These are phyloP conservation scores for Aspergillus homomorphus DNA, from an alignment of 495 filamentous ascomycete genomes.

Conservation along the genomic window DNA sequence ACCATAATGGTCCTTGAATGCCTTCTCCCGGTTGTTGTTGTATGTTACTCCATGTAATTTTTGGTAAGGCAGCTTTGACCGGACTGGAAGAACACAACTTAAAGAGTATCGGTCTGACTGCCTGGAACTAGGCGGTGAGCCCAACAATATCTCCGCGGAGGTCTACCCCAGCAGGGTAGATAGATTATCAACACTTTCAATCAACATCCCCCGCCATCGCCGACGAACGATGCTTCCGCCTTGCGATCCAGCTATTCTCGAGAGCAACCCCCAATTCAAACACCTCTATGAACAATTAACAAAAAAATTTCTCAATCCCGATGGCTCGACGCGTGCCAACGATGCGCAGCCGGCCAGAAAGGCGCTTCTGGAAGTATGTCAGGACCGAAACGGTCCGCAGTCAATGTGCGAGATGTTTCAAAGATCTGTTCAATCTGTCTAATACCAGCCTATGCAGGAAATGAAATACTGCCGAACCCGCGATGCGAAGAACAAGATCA, in stretches of 20 bases:
- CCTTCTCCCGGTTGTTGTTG: background rate
- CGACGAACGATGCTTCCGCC: slow-evolving; percentile 59
- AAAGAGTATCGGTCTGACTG: background rate
- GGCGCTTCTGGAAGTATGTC: slow-evolving; percentile 50
- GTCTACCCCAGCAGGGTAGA: background rate
- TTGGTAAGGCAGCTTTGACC: background rate
- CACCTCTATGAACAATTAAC: slow-evolving; percentile 60
- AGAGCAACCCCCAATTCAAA: slow-evolving; percentile 63
- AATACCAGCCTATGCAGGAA: slow-evolving; percentile 24
- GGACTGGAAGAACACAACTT: too few relatives aligned
- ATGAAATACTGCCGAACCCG: slow-evolving; percentile 37
- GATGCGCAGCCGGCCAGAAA: slow-evolving; percentile 51
- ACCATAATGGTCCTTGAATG: background rate
- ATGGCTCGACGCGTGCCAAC: slow-evolving; percentile 60
- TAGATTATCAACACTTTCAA: background rate
- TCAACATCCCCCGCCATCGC: background rate
- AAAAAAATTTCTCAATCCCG: slow-evolving; percentile 53
- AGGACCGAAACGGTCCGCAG: slow-evolving; percentile 14
- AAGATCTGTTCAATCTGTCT: background rate
- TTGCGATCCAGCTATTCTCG: slow-evolving; percentile 58
- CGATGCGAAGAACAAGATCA: slow-evolving; percentile 37
- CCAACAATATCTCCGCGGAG: background rate
- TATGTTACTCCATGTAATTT: background rate
- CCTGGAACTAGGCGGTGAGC: background rate
- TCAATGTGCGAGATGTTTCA: background rate